Conservation (phyloP, 1,139 yeast species). For the Kurtzmaniella natalensis region DNA sequence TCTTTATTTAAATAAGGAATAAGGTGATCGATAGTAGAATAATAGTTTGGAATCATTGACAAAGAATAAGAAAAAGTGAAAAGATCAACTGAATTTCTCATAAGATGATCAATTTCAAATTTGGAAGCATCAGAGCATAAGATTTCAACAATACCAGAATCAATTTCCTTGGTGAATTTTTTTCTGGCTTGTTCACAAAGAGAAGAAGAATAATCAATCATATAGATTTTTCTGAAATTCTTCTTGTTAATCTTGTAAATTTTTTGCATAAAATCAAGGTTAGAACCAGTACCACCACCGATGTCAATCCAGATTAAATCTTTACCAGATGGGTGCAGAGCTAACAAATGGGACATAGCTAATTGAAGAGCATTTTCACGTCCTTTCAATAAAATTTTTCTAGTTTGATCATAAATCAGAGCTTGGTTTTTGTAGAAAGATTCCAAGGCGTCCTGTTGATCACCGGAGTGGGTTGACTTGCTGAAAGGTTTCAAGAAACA, state of each 20-base stretch:
- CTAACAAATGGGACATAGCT: constrained; percentile 51
- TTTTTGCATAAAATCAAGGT: constrained; percentile 69
- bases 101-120: constrained; percentile 41
- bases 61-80: constrained; percentile 76
- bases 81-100: constrained; percentile 45
- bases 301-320: constrained; percentile 75
- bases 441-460: constrained; percentile 68
- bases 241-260: constrained; percentile 41
- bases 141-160: constrained; percentile 57
- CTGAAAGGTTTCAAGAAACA: constrained; percentile 72
- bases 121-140: constrained; percentile 74
- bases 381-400: constrained; percentile 63
- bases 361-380: constrained; percentile 60
- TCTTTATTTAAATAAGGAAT: constrained; percentile 47
- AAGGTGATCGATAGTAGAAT: constrained; percentile 74
- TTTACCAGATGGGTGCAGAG: constrained; percentile 21
- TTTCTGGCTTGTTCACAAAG: constrained; percentile 66
- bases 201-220: constrained; percentile 75
- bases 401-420: constrained; percentile 65
- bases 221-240: constrained; percentile 60
- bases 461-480: constrained; percentile 33
- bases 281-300: constrained; percentile 85
- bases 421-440: constrained; percentile 74
- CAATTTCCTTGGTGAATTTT: constrained; percentile 39
- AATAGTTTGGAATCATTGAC: constrained; percentile 81